Evolutionary conservation across 805 yeast species (phyloP).

Genomic region (Candida coquimbonensis): DNA sequence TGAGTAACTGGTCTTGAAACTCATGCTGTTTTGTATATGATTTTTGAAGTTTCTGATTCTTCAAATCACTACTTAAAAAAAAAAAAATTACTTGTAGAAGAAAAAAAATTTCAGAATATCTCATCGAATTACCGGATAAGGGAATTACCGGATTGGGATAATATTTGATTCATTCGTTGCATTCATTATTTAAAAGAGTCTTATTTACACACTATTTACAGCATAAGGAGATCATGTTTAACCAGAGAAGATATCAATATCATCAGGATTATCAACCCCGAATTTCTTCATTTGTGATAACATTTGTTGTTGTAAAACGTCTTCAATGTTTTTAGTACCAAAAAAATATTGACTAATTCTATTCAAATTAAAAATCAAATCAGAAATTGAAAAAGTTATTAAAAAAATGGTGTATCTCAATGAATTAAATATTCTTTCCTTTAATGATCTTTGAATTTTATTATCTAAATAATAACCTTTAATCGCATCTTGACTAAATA

Average conservation of each 20-base stretch:
- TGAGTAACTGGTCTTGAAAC: conserved; percentile 26
- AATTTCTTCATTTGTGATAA: conserved; percentile 18
- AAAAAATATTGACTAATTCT: conserved; percentile 13
- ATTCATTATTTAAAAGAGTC: no score
- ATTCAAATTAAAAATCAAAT: conserved; percentile 15
- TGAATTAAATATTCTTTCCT: conserved; percentile 4
- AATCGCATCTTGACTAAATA: conserved; percentile 52
- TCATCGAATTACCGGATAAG: conserved; percentile 1
- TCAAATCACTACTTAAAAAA: neutral
- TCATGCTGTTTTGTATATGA: conserved; percentile 6
- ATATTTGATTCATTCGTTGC: neutral
- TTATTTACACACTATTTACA: neutral
- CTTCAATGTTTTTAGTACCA: conserved; percentile 20
- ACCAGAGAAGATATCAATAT: conserved; percentile 16
- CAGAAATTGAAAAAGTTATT: conserved; percentile 15
- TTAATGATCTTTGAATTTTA: neutral
- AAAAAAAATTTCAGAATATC: neutral
- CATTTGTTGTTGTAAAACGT: conserved; percentile 18
- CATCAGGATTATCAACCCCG: conserved; percentile 22
- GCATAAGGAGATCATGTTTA: neutral
- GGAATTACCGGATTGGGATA: neutral
- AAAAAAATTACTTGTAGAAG: neutral
- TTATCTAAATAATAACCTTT: conserved; percentile 20
- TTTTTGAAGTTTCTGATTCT: neutral
- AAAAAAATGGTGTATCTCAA: conserved; percentile 19